A percentile compares a stretch with the other conserved stretches of the same genome.
phyloP scores from a whole-genome alignment of 805 yeast species.

The Blastobotrys chiropterorum region DNA sequence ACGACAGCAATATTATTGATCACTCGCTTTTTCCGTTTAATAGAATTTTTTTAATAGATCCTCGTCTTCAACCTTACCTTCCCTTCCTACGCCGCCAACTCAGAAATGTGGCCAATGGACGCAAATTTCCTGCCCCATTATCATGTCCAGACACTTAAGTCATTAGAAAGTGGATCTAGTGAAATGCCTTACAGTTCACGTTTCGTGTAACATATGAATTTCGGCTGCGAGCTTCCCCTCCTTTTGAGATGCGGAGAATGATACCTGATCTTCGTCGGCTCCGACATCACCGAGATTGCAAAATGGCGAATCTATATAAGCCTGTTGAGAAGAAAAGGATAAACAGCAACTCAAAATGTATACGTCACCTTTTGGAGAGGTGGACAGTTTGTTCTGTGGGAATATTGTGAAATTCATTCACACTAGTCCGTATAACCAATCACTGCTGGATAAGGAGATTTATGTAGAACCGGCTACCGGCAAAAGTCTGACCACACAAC shows the following conservation, averaged over 20 bases:
- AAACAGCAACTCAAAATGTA: no score
- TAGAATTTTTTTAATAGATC: no score
- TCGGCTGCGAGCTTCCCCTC: not conserved
- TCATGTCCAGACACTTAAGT: no score
- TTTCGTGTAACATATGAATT: not conserved
- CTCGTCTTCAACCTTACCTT: no score
- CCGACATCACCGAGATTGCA: not conserved
- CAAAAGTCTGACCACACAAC: slow-evolving; percentile 11
- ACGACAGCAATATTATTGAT: no score
- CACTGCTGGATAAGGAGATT: slow-evolving; percentile 12
- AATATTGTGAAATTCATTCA: slow-evolving; percentile 15
- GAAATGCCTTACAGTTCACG: not conserved
- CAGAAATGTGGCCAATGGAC: no score
- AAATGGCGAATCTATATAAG: not conserved
- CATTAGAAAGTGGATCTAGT: no score
- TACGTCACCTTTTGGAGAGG: slow-evolving; percentile 17
- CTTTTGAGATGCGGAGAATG: not conserved
- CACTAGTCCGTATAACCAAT: slow-evolving; percentile 8
- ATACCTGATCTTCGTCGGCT: not conserved
- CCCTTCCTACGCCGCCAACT: no score
- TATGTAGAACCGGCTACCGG: slow-evolving; percentile 23
- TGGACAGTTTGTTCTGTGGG: slow-evolving; percentile 13
- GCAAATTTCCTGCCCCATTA: no score
- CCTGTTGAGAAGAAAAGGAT: no score
- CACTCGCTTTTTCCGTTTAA: no score